Evolutionary conservation across 176 grass and related monocot genomes (phyloP).

Genomic region (Ananas comosus): DNA sequence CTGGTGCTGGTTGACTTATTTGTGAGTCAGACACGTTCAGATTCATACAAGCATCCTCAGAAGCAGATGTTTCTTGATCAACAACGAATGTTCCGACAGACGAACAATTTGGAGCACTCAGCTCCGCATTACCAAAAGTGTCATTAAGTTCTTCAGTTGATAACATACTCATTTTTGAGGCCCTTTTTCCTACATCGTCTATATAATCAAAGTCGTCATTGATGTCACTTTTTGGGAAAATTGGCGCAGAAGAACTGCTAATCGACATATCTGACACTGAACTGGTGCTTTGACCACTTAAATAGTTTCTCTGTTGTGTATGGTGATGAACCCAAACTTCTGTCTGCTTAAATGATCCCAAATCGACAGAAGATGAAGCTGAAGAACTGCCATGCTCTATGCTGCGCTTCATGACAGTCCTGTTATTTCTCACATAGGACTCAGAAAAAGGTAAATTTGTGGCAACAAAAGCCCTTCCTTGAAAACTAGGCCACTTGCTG

Average conservation of each 20-base stretch:
- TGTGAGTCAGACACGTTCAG: constrained; percentile 13
- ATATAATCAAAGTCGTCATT: constrained; percentile 28
- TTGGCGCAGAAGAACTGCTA: constrained; percentile 37
- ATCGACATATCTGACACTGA: constrained; percentile 78
- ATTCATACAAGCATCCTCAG: background rate
- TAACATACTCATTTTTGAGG: constrained; percentile 14
- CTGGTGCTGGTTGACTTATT: constrained; percentile 17
- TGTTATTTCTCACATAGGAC: constrained; percentile 59
- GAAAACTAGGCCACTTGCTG: constrained; percentile 53
- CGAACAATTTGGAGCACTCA: constrained; percentile 25
- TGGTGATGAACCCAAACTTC: constrained; percentile 35
- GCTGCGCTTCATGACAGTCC: constrained; percentile 57
- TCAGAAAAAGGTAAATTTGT: constrained; percentile 55
- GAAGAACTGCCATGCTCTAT: constrained; percentile 58
- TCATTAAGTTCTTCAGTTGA: constrained; percentile 19
- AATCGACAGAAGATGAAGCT: constrained; percentile 69
- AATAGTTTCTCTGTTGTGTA: constrained; percentile 28
- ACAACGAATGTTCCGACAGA: constrained; percentile 24
- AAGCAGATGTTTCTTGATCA: constrained; percentile 26
- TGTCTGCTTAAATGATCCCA: constrained; percentile 60
- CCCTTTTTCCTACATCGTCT: constrained; percentile 30
- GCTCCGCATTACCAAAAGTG: constrained; percentile 24
- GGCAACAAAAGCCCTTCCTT: constrained; percentile 38
- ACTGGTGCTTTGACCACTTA: constrained; percentile 47
- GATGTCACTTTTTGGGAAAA: constrained; percentile 35